Evolutionary conservation across 2,329 filamentous ascomycete genomes (phyloP), one percentile per base, ranked within the genome.

Genomic region (Acrocalymma vagum): DNA sequence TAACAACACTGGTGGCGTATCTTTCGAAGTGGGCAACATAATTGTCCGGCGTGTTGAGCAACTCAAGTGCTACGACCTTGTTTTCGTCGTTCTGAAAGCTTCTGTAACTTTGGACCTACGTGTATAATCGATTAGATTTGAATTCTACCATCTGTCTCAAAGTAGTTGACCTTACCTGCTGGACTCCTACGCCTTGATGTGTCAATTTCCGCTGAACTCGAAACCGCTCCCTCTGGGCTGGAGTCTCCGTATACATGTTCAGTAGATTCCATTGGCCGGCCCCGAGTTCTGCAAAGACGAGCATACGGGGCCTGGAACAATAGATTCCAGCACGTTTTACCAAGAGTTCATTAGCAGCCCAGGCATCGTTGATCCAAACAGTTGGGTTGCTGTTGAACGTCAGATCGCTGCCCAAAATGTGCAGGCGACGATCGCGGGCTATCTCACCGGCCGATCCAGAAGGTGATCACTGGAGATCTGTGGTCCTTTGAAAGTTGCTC

Each of bases 51-150:
- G 64, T 67, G 2, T 50, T 59, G 4, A 81, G 61, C 6, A 80
- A 54, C 44, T 79, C 74, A 16, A 69, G 69, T 1, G 78, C 78
- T 13, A 80, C 73, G 4, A 81, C 64, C 32, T 73, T 74, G 58
- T 78, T 82, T 65, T 84, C 81, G 48, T 81, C 75, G 53, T 83
- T 80, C 56, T 84, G 81, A 43, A 83, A 83, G 2, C 76, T 72
- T 3, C 82, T 70, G 42, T 84, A 84, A 8, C 48, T 46, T 37
- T 73, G 74, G 6, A n/a, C n/a, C n/a, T n/a, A n/a, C n/a, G n/a
- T n/a, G n/a, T n/a, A n/a, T n/a, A n/a, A n/a, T n/a, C n/a, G n/a
- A n/a, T n/a, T n/a, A n/a, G n/a, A n/a, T n/a, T n/a, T n/a, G n/a
- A n/a, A n/a, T n/a, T n/a, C n/a, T n/a, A n/a, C n/a, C n/a, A n/a